Evolutionary conservation across 495 filamentous ascomycete genomes (phyloP).

Genomic region (Aspergillus sclerotiicarbonarius): DNA sequence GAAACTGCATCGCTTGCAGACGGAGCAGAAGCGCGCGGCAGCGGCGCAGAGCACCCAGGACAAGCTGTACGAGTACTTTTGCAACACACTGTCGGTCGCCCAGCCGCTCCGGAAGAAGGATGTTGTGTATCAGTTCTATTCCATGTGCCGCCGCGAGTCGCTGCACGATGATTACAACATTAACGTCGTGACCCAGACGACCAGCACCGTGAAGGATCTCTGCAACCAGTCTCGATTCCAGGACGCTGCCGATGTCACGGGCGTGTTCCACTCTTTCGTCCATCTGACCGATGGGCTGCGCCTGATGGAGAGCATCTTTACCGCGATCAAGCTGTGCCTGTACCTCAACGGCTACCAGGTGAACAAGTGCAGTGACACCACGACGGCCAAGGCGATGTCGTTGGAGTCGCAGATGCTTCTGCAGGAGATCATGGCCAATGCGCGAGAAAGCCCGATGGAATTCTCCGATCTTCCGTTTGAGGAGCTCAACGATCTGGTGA

Average conservation of each 20-base stretch:
- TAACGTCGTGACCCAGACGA: slow-evolving; percentile 41
- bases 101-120: slow-evolving; percentile 35
- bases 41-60: slow-evolving; percentile 47
- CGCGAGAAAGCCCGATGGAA: slow-evolving; percentile 48
- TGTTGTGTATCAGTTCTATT: slow-evolving; percentile 44
- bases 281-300: slow-evolving; percentile 54
- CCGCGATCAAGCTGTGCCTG: slow-evolving; percentile 55
- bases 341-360: slow-evolving; percentile 51
- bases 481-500: slow-evolving; percentile 54
- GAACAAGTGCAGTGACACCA: slow-evolving; percentile 37
- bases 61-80: slow-evolving; percentile 55
- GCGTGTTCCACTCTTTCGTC: slow-evolving; percentile 55
- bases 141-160: slow-evolving; percentile 49
- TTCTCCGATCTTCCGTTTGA: slow-evolving; percentile 51
- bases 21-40: slow-evolving; percentile 40
- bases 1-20: slow-evolving; percentile 52
- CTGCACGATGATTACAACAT: slow-evolving; percentile 40
- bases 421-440: slow-evolving; percentile 48
- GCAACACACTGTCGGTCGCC: slow-evolving; percentile 50
- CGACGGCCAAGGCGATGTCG: slow-evolving; percentile 46
- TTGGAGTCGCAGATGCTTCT: slow-evolving; percentile 54
- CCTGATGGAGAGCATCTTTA: slow-evolving; percentile 43
- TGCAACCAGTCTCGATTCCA: slow-evolving; percentile 45
- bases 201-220: slow-evolving; percentile 37
- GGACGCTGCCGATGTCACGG: slow-evolving; percentile 52